Evolutionary conservation across 495 filamentous ascomycete species (phyloP), one percentile per base, ranked within the genome.

Genomic region (Sordaria brevicollis): DNA sequence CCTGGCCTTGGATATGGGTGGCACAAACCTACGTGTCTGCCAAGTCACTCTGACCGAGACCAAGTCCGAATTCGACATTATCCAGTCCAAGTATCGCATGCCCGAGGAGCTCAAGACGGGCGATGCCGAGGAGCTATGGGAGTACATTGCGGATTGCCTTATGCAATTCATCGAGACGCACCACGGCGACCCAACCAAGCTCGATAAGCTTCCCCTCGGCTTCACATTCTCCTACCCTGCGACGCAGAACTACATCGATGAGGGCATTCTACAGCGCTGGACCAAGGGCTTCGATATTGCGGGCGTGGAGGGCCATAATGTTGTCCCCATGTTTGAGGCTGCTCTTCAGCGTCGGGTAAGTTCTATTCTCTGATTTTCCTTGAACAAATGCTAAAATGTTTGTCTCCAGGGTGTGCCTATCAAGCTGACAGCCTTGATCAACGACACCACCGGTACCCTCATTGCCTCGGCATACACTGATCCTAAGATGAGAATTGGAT

Each of bases 171-270:
- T 99, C 73, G 90, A 97, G 76, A 90, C 89, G 75, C 94, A 98
- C 81, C 94, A 98, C 79, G 83, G 85, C 54, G 86, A 91, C 66
- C 79, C 87, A 71, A 77, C 85, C 69, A 81, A 89, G 71, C 70
- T 89, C 35, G 85, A 87, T 21, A 86, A 88, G 74, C 81, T 97
- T 21, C 92, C 92, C 5, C 87, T 98, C 54, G 96, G 95, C 78
- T 99, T 99, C 83, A 99, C 95, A 68, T 99, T 99, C 83, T 98
- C 95, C 9, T 99, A 97, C 77, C 95, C 95, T 3, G 96, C 93
- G 34, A 95, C 93, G 13, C 95, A 99, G 80, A 88, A 97, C 39
- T 97, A 96, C 81, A 93, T 99, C 76, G 93, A 99, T 76, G 93
- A 97, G 77, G 95, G 95, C 74, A 85, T 97, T 49, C 85, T 99